A percentile compares a stretch with the other conserved stretches of the same genome.
Evolutionary conservation across 331 rosid species (phyloP).

Genomic region (Malus hybrid): DNA sequence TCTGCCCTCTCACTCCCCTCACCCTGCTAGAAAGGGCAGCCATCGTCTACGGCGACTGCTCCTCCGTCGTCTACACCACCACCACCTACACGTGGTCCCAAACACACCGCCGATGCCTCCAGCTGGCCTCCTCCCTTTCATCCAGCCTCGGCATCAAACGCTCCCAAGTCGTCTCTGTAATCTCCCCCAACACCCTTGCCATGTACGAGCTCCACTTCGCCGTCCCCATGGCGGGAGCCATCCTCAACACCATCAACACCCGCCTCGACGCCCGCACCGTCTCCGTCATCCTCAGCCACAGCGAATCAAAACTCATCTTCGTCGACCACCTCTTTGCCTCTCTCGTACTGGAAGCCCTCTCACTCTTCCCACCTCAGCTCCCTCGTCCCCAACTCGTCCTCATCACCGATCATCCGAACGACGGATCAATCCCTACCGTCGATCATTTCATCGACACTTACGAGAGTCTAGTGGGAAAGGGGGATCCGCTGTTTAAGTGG

Average conservation of each 20-base stretch:
- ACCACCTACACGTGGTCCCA: constrained; percentile 51
- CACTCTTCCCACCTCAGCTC: constrained; percentile 14
- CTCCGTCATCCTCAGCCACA: constrained; percentile 42
- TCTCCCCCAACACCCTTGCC: constrained; percentile 53
- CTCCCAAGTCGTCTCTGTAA: constrained; percentile 41
- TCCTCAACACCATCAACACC: constrained; percentile 53
- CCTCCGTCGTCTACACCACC: constrained; percentile 35
- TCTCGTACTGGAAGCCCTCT: constrained; percentile 30
- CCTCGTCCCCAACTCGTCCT: constrained; percentile 40
- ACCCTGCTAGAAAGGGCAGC: constrained; percentile 42
- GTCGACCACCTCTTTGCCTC: constrained; percentile 31
- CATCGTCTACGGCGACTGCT: constrained; percentile 29
- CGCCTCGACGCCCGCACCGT: constrained; percentile 55
- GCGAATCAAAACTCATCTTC: constrained; percentile 46
- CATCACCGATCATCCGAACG: constrained; percentile 13
- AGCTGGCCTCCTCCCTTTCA: constrained; percentile 45
- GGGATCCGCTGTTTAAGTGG: constrained; percentile 37
- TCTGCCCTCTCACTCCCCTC: constrained; percentile 46
- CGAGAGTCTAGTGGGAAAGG: constrained; percentile 16
- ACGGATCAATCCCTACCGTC: background rate
- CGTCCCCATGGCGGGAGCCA: constrained; percentile 55
- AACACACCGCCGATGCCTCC: constrained; percentile 51
- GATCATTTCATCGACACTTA: constrained; percentile 11
- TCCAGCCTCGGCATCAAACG: constrained; percentile 28
- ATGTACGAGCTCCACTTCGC: constrained; percentile 65